Percentiles rank a stretch among this genome's conserved stretches.
These are phyloP conservation scores for Cyberlindnera japonica DNA, from an alignment of 805 yeast species.

Conservation along the genomic window DNA sequence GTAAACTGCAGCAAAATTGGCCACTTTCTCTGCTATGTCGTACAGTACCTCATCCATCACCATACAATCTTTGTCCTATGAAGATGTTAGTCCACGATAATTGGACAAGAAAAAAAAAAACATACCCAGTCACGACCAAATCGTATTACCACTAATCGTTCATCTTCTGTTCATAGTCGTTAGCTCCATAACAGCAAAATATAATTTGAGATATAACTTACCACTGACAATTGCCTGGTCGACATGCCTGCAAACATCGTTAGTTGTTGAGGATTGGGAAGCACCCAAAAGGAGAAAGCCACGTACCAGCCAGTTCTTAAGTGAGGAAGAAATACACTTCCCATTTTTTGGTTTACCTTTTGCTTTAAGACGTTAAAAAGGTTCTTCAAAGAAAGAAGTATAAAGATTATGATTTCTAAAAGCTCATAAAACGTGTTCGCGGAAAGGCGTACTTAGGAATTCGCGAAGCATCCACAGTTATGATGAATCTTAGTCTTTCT, in stretches of 20 bases:
- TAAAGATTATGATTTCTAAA: too few relatives aligned
- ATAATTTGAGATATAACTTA: not conserved
- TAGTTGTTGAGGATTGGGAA: conserved; percentile 3
- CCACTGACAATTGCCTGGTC: conserved; percentile 81
- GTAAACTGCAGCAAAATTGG: conserved; percentile 84
- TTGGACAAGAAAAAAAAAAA: not conserved
- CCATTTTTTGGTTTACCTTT: conserved; percentile 50
- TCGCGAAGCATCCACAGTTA: too few relatives aligned
- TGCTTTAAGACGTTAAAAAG: not conserved
- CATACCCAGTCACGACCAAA: conserved; percentile 68
- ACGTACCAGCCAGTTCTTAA: conserved; percentile 57
- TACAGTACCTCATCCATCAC: conserved; percentile 84
- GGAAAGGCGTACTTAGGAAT: too few relatives aligned
- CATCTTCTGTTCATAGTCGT: conserved; percentile 53
- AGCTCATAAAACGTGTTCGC: too few relatives aligned
- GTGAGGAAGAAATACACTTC: conserved; percentile 79
- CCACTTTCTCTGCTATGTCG: conserved; percentile 74
- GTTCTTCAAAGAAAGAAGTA: too few relatives aligned
- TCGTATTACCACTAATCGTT: conserved; percentile 78
- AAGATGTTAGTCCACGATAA: not conserved
- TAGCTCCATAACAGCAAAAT: not conserved
- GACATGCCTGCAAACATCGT: conserved; percentile 59
- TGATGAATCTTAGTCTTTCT: too few relatives aligned
- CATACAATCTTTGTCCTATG: conserved; percentile 68
- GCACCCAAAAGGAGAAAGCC: not conserved